Evolutionary conservation across 1,284 basidiomycete genomes (phyloP), one percentile per base, ranked within the genome.

Genomic region (Pseudozyma pruni): DNA sequence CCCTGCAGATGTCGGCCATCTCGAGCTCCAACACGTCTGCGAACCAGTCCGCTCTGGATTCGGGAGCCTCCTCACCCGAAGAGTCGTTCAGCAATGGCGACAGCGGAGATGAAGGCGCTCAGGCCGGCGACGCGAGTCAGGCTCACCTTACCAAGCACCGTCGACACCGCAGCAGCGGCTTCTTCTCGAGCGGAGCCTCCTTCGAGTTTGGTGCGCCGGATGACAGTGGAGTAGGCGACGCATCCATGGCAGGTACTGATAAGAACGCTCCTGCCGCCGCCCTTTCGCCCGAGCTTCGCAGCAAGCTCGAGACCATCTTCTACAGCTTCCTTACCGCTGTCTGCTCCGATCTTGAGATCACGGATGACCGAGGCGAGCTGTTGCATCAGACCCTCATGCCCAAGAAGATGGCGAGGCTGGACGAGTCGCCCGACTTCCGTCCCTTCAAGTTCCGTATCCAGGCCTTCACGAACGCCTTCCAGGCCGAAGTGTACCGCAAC

Each of bases 381-480:
- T 93, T 99, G 54, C 96, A 99, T 83, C 96, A 99, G 84, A 94
- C 94, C 37, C 87, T 98, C 74, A 98, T 98, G 96, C 91, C 94
- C 1, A 84, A 84, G 62, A 76, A 76, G 60, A 76, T 81, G 79
- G 70, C 71, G 1, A 60, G 77, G 13, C 49, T 79, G 25, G 75
- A 80, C 40, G 94, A 98, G 85, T 94, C 92, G 42, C 89, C 90
- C 42, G 95, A 98, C 84, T 99, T 95, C 84, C 88, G 95, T 25
- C 95, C 96, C 17, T 98, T 99, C 89, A 98, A 98, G 84, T 98
- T 98, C 85, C 89, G 96, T 52, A 98, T 99, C 76, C 93, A 95
- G 82, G 95, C 96, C 0, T 99, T 99, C 84, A 98, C 95, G 13
- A 93, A 94, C 76, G 92, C 91, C 0, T 98, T 98, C 82, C 86